Base-by-base conservation (phyloP, 192 early-diverging fungal genomes). In the Martensiomyces pterosporus region DNA sequence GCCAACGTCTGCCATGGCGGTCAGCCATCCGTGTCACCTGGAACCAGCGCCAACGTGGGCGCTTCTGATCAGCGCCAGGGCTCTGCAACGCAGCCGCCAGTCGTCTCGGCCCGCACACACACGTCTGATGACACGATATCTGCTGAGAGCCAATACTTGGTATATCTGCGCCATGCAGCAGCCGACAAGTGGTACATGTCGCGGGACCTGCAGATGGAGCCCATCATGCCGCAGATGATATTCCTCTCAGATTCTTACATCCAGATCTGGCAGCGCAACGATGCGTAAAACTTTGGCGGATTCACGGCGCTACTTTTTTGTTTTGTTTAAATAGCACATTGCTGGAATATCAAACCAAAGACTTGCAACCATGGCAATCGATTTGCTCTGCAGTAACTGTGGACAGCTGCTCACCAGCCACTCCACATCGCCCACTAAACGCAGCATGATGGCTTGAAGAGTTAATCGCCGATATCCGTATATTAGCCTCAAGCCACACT, bases 1-100 rank as follows among this genome's bases (percentile, higher is more conserved):
- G 91, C 84, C 19, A 98, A 97, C 65, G 89, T 98, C 29, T 84
- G 82, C 52, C 92, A 97, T 57, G 89, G 90, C 43, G 93, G 96
- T 23, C 77, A 81, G 27, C 81, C 85, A 12, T 24, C 37, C 24
- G 24, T 24, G 17, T 3, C 23, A 17, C 14, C 52, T 10, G 33
- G 18, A 38, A 35, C 24, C 35, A 18, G 14, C 36, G 13, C 5
- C 15, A 52, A 21, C 39, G 41, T 12, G 16, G 39, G 12, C 7
- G 26, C 29, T 18, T 9, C 19, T 7, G 26, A 27, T 12, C 24
- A 24, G 16, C 36, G 24, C 9, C 39, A 39, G 49, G 29, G 29
- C 29, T 8, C 18, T 22, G 24, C 25, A 9, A n/a, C 40, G 5
- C 35, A 45, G 22, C 23, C 37, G 17, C 32, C 47, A 12, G 9